Evolutionary conservation across 1,139 yeast species (phyloP), one percentile per base, ranked within the genome.

Genomic region (Protomyces pachydermus): DNA sequence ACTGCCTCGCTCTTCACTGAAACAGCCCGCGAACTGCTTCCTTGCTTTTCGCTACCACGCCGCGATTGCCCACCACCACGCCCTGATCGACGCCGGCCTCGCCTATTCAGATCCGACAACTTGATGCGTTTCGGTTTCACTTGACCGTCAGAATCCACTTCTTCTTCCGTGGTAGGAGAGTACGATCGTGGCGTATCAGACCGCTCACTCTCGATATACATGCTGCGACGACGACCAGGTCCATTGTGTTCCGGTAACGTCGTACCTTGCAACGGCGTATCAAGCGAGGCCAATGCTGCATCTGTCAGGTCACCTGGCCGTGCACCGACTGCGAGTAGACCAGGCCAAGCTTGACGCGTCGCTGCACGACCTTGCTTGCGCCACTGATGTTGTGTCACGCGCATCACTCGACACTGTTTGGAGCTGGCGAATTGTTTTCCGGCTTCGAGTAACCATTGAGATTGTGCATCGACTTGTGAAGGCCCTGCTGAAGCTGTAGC

Each of bases 171-270:
- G 25, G 53, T 55, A 2, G 62, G 62, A 16, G 62, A 58, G 34
- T 51, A 58, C 14, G 62, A 58, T 16, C 62, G 42, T 23, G 62
- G 56, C 5, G 62, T 58, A 20, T 58, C 62, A 12, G 62, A 53
- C 1, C 56, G 56, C 20, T 58, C 62, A 16, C 56, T 52, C 45
- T 58, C 62, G 20, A 51, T 52, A 38, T 58, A 58, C 37, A 39
- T 58, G 42, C 56, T 58, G 20, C 62, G 38, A 25, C 62, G 28
- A 9, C 48, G 39, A 18, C 45, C 51, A 16, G 53, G 28, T 20
- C 53, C 48, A 51, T 46, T 32, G 1, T 18, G 28, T 10, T 18
- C 48, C 12, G 48, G 48, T 20, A 42, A 42, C 12, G 48, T 12
- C 25, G 48, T 12, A 18, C 48, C 10, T 8, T 28, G 32, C 42